phyloP scores from a whole-genome alignment of 2,329 filamentous ascomycete genomes.

The Sordariomycetes sp. region DNA sequence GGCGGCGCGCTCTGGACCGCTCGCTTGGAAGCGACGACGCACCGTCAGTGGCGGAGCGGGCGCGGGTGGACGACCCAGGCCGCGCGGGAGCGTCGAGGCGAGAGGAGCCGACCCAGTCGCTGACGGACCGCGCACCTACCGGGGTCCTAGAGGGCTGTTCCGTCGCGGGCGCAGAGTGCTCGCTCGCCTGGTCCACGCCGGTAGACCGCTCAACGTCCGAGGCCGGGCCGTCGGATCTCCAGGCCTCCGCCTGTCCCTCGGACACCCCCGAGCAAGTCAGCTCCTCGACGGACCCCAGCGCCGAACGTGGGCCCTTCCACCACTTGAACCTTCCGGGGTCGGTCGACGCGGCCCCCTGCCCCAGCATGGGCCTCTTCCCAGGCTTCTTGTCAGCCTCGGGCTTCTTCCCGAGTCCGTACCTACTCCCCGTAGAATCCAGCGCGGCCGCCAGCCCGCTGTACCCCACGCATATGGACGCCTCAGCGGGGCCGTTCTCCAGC shows the following conservation, averaged over 20 bases:
- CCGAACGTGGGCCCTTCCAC: background rate
- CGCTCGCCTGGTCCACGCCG: background rate
- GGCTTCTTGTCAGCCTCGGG: too few relatives aligned
- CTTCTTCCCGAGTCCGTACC: too few relatives aligned
- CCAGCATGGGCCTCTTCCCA: background rate
- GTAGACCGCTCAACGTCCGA: too few relatives aligned
- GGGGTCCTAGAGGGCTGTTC: background rate
- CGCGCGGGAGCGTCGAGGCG: background rate
- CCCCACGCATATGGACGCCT: constrained; percentile 49
- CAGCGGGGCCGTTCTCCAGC: constrained; percentile 42
- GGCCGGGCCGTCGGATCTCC: too few relatives aligned
- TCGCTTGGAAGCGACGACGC: background rate
- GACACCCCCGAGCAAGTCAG: background rate
- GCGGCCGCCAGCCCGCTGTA: constrained; percentile 55
- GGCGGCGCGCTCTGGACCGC: background rate
- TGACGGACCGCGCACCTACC: background rate
- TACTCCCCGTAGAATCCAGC: constrained; percentile 25
- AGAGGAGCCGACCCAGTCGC: background rate
- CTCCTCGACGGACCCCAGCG: background rate
- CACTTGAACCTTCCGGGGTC: background rate
- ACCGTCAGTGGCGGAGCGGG: background rate
- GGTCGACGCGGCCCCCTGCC: background rate
- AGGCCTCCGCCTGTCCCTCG: background rate
- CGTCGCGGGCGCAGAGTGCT: background rate
- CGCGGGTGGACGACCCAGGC: background rate